Conservation (phyloP, 495 filamentous ascomycete species). For the Penicillium crystallinum region DNA sequence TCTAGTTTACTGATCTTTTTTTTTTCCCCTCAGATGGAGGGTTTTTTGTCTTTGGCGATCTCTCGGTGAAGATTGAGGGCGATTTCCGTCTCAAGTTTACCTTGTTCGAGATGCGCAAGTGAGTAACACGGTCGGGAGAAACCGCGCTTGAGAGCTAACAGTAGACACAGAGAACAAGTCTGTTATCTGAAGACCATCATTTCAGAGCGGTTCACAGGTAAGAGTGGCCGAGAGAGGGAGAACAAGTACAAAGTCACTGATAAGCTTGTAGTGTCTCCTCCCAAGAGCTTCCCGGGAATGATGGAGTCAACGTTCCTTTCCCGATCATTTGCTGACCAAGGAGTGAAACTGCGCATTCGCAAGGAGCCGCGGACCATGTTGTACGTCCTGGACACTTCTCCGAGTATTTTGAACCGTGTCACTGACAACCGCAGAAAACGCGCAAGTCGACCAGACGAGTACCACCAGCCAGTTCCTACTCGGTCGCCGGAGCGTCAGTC, state of each 20-base stretch:
- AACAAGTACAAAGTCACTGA: slow-evolving; percentile 16
- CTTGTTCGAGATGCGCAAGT: slow-evolving; percentile 80
- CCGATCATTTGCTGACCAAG: slow-evolving; percentile 90
- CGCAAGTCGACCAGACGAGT: slow-evolving; percentile 36
- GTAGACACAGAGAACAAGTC: slow-evolving; percentile 41
- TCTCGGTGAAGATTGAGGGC: slow-evolving; percentile 80
- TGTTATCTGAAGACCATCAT: slow-evolving; percentile 63
- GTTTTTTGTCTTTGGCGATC: slow-evolving; percentile 95
- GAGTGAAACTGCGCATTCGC: slow-evolving; percentile 79
- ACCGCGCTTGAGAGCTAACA: slow-evolving; percentile 1
- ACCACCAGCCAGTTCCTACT: slow-evolving; percentile 29
- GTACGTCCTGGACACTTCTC: slow-evolving; percentile 25
- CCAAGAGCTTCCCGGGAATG: slow-evolving; percentile 83
- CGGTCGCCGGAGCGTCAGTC: slow-evolving; percentile 41
- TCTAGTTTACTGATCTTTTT: slow-evolving; percentile 11
- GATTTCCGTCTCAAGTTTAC: slow-evolving; percentile 76
- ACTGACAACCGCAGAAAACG: slow-evolving; percentile 36
- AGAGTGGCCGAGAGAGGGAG: not conserved
- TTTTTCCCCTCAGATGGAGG: slow-evolving; percentile 59
- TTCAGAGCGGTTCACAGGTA: slow-evolving; percentile 71
- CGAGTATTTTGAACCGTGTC: not conserved
- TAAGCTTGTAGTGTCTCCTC: slow-evolving; percentile 52
- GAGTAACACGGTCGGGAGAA: slow-evolving; percentile 21
- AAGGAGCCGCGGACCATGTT: slow-evolving; percentile 71
- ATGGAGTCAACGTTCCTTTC: slow-evolving; percentile 88